A percentile compares a stretch with the other conserved stretches of the same genome.
Conservation (phyloP, 2,329 filamentous ascomycete species). For the Coniochaeta hoffmannii region DNA sequence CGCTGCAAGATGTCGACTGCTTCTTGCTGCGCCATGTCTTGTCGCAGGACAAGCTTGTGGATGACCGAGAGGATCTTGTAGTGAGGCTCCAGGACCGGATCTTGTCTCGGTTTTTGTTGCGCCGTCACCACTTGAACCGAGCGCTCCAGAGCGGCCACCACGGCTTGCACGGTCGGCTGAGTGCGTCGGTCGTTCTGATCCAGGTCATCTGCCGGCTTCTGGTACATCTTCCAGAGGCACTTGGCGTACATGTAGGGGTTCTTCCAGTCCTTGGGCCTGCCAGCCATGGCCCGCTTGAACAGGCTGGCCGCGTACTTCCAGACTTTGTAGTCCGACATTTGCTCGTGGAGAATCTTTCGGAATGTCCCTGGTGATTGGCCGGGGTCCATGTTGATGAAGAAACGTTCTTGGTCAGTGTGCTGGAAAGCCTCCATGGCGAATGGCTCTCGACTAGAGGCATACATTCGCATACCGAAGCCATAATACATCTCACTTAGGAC, state of each 20-base stretch:
- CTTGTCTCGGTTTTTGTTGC: slow-evolving; percentile 48
- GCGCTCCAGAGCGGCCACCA: slow-evolving; percentile 43
- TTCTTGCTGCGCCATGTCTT: slow-evolving; percentile 38
- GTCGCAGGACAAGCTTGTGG: slow-evolving; percentile 66
- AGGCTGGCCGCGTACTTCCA: slow-evolving; percentile 53
- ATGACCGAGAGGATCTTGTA: slow-evolving; percentile 81
- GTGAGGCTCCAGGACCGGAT: slow-evolving; percentile 83
- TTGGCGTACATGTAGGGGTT: slow-evolving; percentile 55
- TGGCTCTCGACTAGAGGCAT: slow-evolving; percentile 53
- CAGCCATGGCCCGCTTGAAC: slow-evolving; percentile 47
- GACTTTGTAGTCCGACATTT: slow-evolving; percentile 53
- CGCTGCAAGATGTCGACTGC: slow-evolving; percentile 46
- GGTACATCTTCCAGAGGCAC: slow-evolving; percentile 58
- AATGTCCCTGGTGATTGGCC: slow-evolving; percentile 32
- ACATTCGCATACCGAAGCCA: slow-evolving; percentile 54
- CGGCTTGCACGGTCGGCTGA: slow-evolving; percentile 29
- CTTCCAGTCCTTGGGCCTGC: slow-evolving; percentile 50
- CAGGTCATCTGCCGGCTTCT: slow-evolving; percentile 35
- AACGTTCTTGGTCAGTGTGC: slow-evolving; percentile 48
- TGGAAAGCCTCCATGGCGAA: slow-evolving; percentile 57
- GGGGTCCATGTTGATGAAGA: slow-evolving; percentile 38
- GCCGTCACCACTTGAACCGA: slow-evolving; percentile 42
- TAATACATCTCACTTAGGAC: slow-evolving; percentile 51
- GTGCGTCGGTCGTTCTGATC: slow-evolving; percentile 32
- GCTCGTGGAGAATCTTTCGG: slow-evolving; percentile 42